Percentiles rank a stretch among this genome's conserved stretches.
Conservation (phyloP, 2,329 filamentous ascomycete genomes). For the Penicillium expansum region DNA sequence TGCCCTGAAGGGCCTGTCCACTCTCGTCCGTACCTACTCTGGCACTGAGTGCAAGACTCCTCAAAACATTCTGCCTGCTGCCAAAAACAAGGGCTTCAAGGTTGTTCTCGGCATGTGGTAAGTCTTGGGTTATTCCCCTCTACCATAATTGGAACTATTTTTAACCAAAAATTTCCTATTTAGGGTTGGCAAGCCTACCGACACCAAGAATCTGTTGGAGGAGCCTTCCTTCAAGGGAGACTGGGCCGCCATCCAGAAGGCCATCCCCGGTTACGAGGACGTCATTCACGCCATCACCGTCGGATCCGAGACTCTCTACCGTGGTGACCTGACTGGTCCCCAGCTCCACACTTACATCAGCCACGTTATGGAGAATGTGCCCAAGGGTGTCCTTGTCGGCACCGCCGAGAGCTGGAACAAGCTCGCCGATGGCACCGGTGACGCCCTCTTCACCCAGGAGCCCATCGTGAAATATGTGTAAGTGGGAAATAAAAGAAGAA, state of each 20-base stretch:
- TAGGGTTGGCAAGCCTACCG: constrained; percentile 23
- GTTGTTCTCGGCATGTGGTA: constrained; percentile 70
- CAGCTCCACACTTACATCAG: constrained; percentile 61
- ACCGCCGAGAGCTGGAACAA: constrained; percentile 74
- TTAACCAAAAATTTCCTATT: background rate
- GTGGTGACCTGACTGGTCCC: constrained; percentile 62
- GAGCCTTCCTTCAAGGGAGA: constrained; percentile 57
- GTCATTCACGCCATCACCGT: constrained; percentile 68
- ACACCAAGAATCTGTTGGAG: constrained; percentile 39
- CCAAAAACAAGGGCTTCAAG: constrained; percentile 62
- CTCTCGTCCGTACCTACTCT: constrained; percentile 64
- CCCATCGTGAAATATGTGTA: constrained; percentile 58
- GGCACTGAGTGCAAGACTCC: constrained; percentile 65
- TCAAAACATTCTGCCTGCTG: constrained; percentile 62
- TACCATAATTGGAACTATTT: background rate
- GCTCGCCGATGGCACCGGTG: constrained; percentile 64
- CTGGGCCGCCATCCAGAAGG: constrained; percentile 55
- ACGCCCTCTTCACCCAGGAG: constrained; percentile 56
- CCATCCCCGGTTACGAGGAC: constrained; percentile 48
- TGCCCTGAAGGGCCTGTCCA: constrained; percentile 54
- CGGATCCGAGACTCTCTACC: constrained; percentile 69
- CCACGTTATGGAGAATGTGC: constrained; percentile 58
- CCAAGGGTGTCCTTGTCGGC: constrained; percentile 55
- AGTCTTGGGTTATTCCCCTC: constrained; percentile 18
- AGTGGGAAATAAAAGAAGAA: constrained; percentile 15